Evolutionary conservation across 176 grass and related monocot species (phyloP).

Genomic region (Raddia guianensis): DNA sequence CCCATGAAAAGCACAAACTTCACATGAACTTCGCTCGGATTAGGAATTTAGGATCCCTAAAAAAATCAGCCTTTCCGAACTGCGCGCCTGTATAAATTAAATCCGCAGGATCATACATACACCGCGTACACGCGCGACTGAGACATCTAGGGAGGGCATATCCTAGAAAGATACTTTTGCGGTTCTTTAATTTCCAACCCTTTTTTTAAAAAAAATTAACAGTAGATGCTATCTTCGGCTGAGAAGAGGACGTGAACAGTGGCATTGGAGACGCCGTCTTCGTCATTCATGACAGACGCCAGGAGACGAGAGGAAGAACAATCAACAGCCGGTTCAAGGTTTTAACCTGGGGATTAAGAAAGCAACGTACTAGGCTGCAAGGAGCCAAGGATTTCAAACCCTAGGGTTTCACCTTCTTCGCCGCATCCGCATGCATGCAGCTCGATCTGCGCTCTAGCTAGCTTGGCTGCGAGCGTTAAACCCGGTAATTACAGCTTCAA

Average conservation of each 20-base stretch:
- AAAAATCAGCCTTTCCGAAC: too few relatives aligned
- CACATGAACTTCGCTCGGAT: too few relatives aligned
- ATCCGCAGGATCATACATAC: background rate
- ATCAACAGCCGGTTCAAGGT: constrained; percentile 6
- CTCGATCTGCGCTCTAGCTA: background rate
- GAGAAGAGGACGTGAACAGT: background rate
- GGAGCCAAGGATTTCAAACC: constrained; percentile 38
- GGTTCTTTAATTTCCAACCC: background rate
- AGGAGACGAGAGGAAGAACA: background rate
- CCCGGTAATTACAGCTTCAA: background rate
- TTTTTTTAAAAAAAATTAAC: too few relatives aligned
- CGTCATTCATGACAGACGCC: constrained; percentile 37
- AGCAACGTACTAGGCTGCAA: background rate
- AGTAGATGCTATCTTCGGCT: background rate
- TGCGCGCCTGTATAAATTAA: background rate
- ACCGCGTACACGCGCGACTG: background rate
- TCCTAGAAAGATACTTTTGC: background rate
- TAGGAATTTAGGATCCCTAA: too few relatives aligned
- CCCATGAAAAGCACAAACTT: too few relatives aligned
- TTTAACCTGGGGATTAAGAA: constrained; percentile 31
- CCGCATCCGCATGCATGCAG: background rate
- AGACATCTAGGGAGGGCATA: constrained; percentile 30
- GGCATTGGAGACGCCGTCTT: constrained; percentile 40
- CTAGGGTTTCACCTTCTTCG: background rate
- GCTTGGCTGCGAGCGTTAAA: background rate